Base-by-base conservation (phyloP, 2,329 filamentous ascomycete genomes). In the Colletotrichum sp. region DNA sequence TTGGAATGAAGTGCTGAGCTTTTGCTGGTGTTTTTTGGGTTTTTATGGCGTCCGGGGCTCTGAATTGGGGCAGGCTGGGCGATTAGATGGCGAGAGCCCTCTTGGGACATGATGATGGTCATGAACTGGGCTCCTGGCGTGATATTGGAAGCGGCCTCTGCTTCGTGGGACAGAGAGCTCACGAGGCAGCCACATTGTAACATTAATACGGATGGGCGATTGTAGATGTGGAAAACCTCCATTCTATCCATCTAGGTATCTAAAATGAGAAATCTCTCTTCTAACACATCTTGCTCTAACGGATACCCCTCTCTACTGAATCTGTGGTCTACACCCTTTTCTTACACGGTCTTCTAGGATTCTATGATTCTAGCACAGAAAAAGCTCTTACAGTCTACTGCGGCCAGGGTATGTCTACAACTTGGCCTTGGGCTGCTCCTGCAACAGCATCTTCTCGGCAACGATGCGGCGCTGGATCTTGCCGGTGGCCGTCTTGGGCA, bases 401-500 rank as follows among this genome's bases (percentile, higher is more conserved):
- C 22, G 16, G 29, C 12, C 44, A 30, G 27, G 9, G 30, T 6
- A 49, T 16, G 62, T 82, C 76, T 89, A 92, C 79, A 92, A 83
- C 85, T 91, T 92, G 16, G 89, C 86, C 83, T 89, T 90, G 70
- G 84, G 84, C 71, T 79, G 78, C 57, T 93, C 92, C 83, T 93
- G 90, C 88, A 95, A 95, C 84, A 93, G 88, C 94, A 98, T 96
- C 34, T 91, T 92, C 84, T 96, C 95, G 16, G 95, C 95, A n/a
- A 98, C 95, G 81, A 96, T 95, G 77, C 95, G 91, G 77, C 95
- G 89, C 86, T 98, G 95, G 75, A 98, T 94, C 89, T 98, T 98
- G 72, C 95, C 95, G 8, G 95, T 98, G n/a, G 95, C 95, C 6
- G 95, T 96, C 90, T 98, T 98, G 78, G 95, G 95, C 92, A 98